Percentiles rank a stretch among this genome's conserved stretches.
Conservation (phyloP, 768 basidiomycete species). For the Kwoniella sp. region DNA sequence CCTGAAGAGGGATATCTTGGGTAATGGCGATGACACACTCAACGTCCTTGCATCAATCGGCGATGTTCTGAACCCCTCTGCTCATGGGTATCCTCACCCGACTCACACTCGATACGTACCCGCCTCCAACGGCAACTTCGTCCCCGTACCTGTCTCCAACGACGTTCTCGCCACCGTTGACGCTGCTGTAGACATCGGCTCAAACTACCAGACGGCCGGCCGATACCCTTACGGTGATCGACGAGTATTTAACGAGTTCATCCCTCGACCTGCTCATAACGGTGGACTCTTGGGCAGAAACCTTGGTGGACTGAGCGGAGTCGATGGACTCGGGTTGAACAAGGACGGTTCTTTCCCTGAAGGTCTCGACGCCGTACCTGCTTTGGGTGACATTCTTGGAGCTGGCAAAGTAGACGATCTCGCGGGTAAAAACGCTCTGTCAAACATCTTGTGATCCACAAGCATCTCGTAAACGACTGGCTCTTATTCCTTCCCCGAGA, state of each 20-base stretch:
- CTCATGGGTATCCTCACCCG: constrained; percentile 2
- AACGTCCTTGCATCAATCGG: constrained; percentile 10
- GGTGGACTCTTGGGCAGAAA: constrained; percentile 12
- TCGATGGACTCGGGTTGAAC: constrained; percentile 17
- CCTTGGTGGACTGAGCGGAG: constrained; percentile 12
- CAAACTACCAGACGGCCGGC: not conserved
- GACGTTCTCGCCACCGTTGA: constrained; percentile 14
- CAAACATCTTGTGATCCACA: constrained; percentile 9
- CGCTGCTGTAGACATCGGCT: constrained; percentile 5
- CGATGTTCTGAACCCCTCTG: not conserved
- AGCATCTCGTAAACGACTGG: not conserved
- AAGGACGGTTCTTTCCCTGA: constrained; percentile 12
- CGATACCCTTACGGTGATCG: constrained; percentile 6
- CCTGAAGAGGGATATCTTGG: constrained; percentile 22
- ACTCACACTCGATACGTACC: not conserved
- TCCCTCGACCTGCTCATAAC: not conserved
- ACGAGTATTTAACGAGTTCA: not conserved
- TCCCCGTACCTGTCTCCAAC: constrained; percentile 3
- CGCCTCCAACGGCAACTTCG: constrained; percentile 7
- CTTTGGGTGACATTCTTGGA: constrained; percentile 13
- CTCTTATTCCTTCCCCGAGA: not conserved
- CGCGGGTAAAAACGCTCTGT: constrained; percentile 11
- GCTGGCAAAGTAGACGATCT: constrained; percentile 8
- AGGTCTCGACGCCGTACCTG: constrained; percentile 14
- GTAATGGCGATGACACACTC: constrained; percentile 4